These are phyloP conservation scores for Coelastrella sp. DNA, from an alignment of 139 green algal genomes.

Conservation along the genomic window DNA sequence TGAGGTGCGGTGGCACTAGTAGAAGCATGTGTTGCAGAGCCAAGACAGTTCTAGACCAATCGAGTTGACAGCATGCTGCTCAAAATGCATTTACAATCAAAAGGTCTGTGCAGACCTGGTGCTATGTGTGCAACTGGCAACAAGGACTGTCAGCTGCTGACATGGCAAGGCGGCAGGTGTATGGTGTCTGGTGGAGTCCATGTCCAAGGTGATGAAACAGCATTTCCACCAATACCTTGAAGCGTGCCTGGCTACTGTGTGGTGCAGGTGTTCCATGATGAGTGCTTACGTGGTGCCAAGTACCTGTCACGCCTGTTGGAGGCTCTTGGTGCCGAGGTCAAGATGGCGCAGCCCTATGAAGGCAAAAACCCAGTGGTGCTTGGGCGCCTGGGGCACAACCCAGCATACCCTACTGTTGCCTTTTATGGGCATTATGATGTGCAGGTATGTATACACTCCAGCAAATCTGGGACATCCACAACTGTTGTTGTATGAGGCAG, in stretches of 20 bases:
- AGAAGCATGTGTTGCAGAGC: neutral
- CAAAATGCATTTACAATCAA: too few species aligned
- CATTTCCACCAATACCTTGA: too few species aligned
- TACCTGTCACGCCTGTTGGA: conserved; percentile 91
- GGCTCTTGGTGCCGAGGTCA: conserved; percentile 84
- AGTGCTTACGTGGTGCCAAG: conserved; percentile 92
- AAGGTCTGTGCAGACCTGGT: too few species aligned
- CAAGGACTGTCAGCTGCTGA: too few species aligned
- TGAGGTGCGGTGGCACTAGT: conserved; percentile 14
- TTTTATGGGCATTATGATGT: conserved; percentile 81
- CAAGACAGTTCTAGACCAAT: too few species aligned
- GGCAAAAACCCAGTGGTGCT: conserved; percentile 93
- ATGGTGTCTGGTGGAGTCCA: too few species aligned
- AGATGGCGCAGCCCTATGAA: conserved; percentile 55
- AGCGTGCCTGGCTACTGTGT: neutral
- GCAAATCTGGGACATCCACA: too few species aligned
- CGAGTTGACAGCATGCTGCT: too few species aligned
- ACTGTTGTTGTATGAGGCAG: too few species aligned
- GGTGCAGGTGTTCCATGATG: conserved; percentile 71
- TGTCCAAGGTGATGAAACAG: too few species aligned
- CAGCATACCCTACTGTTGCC: conserved; percentile 77
- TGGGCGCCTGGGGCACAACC: conserved; percentile 81
- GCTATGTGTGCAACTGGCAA: too few species aligned
- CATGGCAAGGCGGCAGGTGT: too few species aligned
- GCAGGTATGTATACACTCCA: conserved; percentile 43